Conservation (phyloP, 768 basidiomycete species). For the Suillus occidentalis region DNA sequence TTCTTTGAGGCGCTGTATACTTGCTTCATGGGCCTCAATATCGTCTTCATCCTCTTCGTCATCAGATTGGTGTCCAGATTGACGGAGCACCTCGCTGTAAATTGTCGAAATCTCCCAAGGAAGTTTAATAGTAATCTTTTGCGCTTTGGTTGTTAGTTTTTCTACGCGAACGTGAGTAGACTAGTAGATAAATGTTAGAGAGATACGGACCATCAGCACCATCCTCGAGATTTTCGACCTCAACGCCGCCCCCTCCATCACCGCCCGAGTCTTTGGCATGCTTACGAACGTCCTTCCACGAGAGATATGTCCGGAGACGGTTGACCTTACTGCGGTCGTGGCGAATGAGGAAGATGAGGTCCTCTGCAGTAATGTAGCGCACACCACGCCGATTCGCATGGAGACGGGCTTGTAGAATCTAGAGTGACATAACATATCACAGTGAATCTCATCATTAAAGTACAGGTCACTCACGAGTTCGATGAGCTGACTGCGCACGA, state of each 20-base stretch:
- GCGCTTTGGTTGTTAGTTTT: conserved; percentile 78
- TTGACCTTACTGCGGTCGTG: conserved; percentile 95
- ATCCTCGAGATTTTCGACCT: conserved; percentile 83
- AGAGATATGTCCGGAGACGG: conserved; percentile 86
- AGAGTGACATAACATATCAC: neutral
- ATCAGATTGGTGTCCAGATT: conserved; percentile 80
- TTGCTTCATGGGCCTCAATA: conserved; percentile 92
- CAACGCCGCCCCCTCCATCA: conserved; percentile 76
- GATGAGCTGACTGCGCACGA: conserved; percentile 85
- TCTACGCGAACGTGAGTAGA: conserved; percentile 41
- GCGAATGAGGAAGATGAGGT: conserved; percentile 94
- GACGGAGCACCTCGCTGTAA: conserved; percentile 81
- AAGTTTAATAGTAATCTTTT: conserved; percentile 92
- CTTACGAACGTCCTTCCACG: conserved; percentile 97
- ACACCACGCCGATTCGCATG: conserved; percentile 82
- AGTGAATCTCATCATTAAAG: conserved; percentile 9
- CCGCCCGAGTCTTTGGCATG: conserved; percentile 90
- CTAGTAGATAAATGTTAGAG: neutral
- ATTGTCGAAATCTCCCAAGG: conserved; percentile 95
- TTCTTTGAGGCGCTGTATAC: conserved; percentile 89
- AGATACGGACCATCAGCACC: conserved; percentile 65
- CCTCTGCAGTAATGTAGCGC: conserved; percentile 86
- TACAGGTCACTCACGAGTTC: conserved; percentile 64
- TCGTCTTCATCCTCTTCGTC: conserved; percentile 97
- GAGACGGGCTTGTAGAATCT: conserved; percentile 90